Conservation (phyloP, 176 grass and related monocot genomes). For the Hsuehochloa calcarea region DNA sequence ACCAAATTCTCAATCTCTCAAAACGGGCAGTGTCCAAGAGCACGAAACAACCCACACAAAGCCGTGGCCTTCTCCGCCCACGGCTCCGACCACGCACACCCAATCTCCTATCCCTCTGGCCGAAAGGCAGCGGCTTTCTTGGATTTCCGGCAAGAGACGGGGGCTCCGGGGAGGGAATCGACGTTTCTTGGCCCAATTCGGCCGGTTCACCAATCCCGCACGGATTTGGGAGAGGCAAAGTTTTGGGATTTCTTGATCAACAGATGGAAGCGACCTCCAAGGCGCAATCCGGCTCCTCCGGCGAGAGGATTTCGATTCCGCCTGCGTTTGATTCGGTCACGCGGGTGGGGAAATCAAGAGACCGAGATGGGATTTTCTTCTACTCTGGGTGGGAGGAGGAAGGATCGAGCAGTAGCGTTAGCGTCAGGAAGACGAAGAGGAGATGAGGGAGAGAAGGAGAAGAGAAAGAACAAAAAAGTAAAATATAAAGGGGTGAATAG, state of each 20-base stretch:
- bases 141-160: constrained; percentile 27
- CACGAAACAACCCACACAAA: not conserved
- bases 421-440: constrained; percentile 22
- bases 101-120: constrained; percentile 7
- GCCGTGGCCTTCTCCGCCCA: not conserved
- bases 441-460: not conserved
- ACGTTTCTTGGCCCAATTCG: constrained; percentile 31
- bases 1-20: constrained; percentile 28
- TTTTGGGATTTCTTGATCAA: constrained; percentile 31
- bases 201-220: constrained; percentile 43
- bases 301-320: not conserved
- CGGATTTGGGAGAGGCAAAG: constrained; percentile 25
- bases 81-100: constrained; percentile 2
- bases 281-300: constrained; percentile 31
- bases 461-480: constrained; percentile 17
- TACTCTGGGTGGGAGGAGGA: not conserved
- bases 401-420: constrained; percentile 32
- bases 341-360: not conserved
- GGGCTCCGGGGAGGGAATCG: not conserved
- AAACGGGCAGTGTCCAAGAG: not conserved
- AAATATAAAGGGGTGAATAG: not conserved
- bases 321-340: constrained; percentile 28
- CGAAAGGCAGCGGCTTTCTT: constrained; percentile 26
- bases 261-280: constrained; percentile 39
- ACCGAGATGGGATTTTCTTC: constrained; percentile 1